These are phyloP conservation scores for Globisporangium mamillatum DNA, from an alignment of 352 stramenopile species.

Conservation along the genomic window DNA sequence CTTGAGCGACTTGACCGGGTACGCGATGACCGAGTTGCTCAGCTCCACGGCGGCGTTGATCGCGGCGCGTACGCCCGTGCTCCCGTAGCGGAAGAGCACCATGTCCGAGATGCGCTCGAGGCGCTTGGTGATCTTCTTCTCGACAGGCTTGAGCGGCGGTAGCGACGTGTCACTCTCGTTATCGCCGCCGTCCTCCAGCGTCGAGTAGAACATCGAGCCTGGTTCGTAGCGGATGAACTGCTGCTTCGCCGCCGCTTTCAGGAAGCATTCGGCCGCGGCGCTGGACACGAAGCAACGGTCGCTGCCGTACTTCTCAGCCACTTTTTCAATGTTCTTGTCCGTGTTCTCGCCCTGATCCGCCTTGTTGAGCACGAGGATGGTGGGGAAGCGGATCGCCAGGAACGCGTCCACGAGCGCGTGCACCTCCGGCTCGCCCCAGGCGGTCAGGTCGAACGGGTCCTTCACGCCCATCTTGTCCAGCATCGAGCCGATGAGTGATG, in stretches of 20 bases:
- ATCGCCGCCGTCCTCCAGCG: conserved; percentile 57
- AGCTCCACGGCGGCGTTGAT: conserved; percentile 86
- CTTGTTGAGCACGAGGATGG: conserved; percentile 89
- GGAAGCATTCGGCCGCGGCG: conserved; percentile 80
- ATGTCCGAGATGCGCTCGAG: conserved; percentile 88
- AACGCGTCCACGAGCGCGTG: conserved; percentile 78
- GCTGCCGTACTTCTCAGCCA: conserved; percentile 86
- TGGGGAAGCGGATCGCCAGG: conserved; percentile 78
- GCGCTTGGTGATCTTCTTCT: conserved; percentile 78
- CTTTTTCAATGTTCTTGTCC: conserved; percentile 85
- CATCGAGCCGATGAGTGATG: conserved; percentile 69
- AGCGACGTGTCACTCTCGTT: conserved; percentile 20
- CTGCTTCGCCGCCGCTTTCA: conserved; percentile 74
- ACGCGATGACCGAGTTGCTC: conserved; percentile 78
- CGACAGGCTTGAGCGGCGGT: conserved; percentile 54
- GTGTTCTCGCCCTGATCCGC: conserved; percentile 82
- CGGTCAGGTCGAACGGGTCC: conserved; percentile 57
- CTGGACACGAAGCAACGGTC: conserved; percentile 86
- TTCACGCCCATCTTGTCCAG: conserved; percentile 62
- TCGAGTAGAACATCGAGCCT: conserved; percentile 85
- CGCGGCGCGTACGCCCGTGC: conserved; percentile 77
- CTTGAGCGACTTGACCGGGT: conserved; percentile 86
- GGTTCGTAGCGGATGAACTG: conserved; percentile 83
- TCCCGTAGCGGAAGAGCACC: conserved; percentile 89
- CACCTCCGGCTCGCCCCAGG: conserved; percentile 62